A percentile compares a stretch with the other conserved stretches of the same genome.
Conservation (phyloP, 768 basidiomycete species). For the Trametes punicea region DNA sequence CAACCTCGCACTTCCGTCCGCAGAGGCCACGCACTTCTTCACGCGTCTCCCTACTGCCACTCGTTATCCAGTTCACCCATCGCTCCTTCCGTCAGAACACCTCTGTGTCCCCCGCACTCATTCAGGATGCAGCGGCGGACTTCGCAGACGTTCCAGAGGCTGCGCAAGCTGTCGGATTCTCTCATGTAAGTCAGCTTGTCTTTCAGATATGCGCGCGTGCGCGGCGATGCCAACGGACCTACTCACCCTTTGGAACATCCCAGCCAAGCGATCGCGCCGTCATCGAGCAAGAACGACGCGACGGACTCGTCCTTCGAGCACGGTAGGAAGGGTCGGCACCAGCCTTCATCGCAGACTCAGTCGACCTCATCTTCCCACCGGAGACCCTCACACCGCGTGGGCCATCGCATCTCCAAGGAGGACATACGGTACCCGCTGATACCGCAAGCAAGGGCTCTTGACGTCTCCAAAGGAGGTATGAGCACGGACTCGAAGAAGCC, state of each 20-base stretch:
- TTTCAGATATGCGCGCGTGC: neutral
- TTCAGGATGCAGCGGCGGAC: slow-evolving; percentile 6
- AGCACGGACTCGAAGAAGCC: neutral
- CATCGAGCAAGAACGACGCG: neutral
- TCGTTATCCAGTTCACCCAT: neutral
- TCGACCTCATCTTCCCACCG: neutral
- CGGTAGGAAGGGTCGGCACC: slow-evolving; percentile 7
- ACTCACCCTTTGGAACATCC: neutral
- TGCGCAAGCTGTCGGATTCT: slow-evolving; percentile 14
- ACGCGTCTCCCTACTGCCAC: neutral
- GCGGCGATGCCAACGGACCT: neutral
- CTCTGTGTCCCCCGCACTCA: neutral
- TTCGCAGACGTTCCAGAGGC: slow-evolving; percentile 9
- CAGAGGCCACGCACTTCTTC: neutral
- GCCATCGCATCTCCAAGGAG: slow-evolving; percentile 11
- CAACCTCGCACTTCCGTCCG: neutral
- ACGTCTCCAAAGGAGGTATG: neutral
- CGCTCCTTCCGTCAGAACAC: neutral
- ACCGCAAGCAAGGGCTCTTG: neutral
- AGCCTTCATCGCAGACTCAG: neutral
- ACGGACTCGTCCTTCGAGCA: slow-evolving; percentile 9
- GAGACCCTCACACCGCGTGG: neutral
- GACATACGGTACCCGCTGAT: slow-evolving; percentile 14
- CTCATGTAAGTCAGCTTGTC: neutral
- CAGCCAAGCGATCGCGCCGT: slow-evolving; percentile 2